Conservation (phyloP, 495 filamentous ascomycete species). For the Hypoxylon perforatum region DNA sequence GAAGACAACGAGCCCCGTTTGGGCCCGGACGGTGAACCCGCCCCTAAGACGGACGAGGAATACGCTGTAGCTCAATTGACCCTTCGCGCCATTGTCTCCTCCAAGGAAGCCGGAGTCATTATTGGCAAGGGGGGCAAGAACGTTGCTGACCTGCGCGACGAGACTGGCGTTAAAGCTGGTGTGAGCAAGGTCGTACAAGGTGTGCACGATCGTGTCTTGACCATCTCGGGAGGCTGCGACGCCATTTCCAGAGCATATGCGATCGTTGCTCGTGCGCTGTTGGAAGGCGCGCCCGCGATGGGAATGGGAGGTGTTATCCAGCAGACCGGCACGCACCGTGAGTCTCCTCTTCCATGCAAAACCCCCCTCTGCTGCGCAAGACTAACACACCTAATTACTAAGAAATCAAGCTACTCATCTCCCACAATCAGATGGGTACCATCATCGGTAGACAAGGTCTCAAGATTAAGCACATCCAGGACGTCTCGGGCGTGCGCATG, state of each 20-base stretch:
- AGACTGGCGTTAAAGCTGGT: constrained; percentile 96
- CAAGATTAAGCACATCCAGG: constrained; percentile 99
- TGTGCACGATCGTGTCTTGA: constrained; percentile 95
- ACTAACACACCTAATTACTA: constrained; percentile 30
- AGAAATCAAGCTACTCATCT: constrained; percentile 98
- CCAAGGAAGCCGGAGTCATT: constrained; percentile 97
- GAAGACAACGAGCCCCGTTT: constrained; percentile 65
- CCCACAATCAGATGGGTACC: constrained; percentile 99
- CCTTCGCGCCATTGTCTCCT: constrained; percentile 95
- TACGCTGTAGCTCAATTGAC: constrained; percentile 92
- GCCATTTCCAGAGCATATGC: constrained; percentile 91
- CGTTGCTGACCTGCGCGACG: constrained; percentile 94
- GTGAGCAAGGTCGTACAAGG: constrained; percentile 98
- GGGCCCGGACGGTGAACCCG: constrained; percentile 74
- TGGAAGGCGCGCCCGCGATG: constrained; percentile 93
- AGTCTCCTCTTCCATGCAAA: constrained; percentile 52
- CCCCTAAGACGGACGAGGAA: constrained; percentile 92
- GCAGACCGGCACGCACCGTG: constrained; percentile 92
- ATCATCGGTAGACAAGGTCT: constrained; percentile 96
- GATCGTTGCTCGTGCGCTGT: constrained; percentile 87
- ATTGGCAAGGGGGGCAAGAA: constrained; percentile 99
- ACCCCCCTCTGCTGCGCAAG: not conserved
- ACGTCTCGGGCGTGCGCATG: constrained; percentile 96
- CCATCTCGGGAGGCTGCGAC: constrained; percentile 87
- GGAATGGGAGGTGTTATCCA: constrained; percentile 91